Conservation (phyloP, 148 eudicot genomes). For the Beta vulgaris region DNA sequence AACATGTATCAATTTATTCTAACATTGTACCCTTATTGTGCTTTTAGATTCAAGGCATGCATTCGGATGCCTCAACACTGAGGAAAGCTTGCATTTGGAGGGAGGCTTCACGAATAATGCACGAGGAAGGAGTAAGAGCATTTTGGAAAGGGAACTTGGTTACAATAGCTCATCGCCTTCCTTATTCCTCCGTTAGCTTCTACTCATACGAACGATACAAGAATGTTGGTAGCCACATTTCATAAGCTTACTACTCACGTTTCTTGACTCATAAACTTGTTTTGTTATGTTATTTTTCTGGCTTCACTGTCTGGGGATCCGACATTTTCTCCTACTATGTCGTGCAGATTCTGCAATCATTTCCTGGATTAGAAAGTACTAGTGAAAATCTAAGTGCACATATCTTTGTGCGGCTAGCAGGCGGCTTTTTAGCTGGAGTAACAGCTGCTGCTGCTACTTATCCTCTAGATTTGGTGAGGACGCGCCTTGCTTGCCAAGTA, state of each 20-base stretch:
- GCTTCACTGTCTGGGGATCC: background rate
- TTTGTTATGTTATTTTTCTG: conserved; percentile 12
- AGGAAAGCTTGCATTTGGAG: conserved; percentile 74
- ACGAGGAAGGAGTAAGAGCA: conserved; percentile 86
- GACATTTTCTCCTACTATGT: background rate
- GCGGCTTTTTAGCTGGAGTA: conserved; percentile 90
- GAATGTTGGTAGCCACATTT: conserved; percentile 57
- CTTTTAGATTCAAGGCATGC: conserved; percentile 91
- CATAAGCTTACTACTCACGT: conserved; percentile 5
- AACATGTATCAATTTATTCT: background rate
- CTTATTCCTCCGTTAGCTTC: conserved; percentile 87
- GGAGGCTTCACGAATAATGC: conserved; percentile 73
- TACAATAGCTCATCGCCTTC: conserved; percentile 91
- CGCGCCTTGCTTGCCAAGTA: conserved; percentile 79
- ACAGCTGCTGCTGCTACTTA: conserved; percentile 73
- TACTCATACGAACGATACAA: conserved; percentile 88
- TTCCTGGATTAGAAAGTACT: conserved; percentile 49
- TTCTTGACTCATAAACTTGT: background rate
- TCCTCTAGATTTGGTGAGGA: conserved; percentile 74
- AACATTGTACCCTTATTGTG: conserved; percentile 17
- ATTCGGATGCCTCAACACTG: conserved; percentile 56
- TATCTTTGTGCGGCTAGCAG: conserved; percentile 54
- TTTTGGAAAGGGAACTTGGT: conserved; percentile 98
- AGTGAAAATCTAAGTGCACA: conserved; percentile 49
- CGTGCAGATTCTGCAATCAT: conserved; percentile 55